Conservation (phyloP, 371 early-diverging fungal species). For the Entomophthora muscae region DNA sequence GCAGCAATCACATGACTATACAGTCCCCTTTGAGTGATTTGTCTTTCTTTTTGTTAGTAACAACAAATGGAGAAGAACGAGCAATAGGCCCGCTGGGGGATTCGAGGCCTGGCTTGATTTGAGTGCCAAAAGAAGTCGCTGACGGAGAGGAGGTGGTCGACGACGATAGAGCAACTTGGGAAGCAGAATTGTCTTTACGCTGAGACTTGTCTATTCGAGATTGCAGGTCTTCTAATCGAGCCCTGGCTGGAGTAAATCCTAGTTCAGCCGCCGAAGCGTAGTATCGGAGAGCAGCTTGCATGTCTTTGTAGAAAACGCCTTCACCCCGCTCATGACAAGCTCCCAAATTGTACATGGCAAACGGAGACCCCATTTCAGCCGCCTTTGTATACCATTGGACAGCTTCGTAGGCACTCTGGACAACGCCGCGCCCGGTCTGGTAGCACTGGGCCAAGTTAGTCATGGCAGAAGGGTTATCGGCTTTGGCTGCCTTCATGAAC, state of each 20-base stretch:
- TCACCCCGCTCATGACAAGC: constrained; percentile 8
- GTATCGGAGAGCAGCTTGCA: not conserved
- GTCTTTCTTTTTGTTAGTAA: not conserved
- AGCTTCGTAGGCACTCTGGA: constrained; percentile 34
- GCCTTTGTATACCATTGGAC: constrained; percentile 28
- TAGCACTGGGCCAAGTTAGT: constrained; percentile 56
- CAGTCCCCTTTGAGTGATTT: not conserved
- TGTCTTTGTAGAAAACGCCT: not conserved
- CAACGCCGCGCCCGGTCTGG: constrained; percentile 36
- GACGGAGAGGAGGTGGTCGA: not conserved
- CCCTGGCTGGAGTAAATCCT: constrained; percentile 1
- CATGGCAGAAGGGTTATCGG: constrained; percentile 5
- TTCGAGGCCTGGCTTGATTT: not conserved
- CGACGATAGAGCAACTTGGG: not conserved
- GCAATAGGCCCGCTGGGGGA: not conserved
- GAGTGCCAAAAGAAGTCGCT: not conserved
- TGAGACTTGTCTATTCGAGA: not conserved
- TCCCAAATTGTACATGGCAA: constrained; percentile 7
- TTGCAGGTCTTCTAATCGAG: not conserved
- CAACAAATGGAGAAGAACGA: not conserved
- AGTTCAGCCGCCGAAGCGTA: not conserved
- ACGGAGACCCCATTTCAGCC: constrained; percentile 6
- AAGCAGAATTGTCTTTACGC: not conserved
- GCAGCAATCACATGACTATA: not conserved
- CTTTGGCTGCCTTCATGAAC: constrained; percentile 41